Evolutionary conservation across 352 stramenopile genomes (phyloP), one percentile per base, ranked within the genome.

Genomic region (Phytophthora vignae): DNA sequence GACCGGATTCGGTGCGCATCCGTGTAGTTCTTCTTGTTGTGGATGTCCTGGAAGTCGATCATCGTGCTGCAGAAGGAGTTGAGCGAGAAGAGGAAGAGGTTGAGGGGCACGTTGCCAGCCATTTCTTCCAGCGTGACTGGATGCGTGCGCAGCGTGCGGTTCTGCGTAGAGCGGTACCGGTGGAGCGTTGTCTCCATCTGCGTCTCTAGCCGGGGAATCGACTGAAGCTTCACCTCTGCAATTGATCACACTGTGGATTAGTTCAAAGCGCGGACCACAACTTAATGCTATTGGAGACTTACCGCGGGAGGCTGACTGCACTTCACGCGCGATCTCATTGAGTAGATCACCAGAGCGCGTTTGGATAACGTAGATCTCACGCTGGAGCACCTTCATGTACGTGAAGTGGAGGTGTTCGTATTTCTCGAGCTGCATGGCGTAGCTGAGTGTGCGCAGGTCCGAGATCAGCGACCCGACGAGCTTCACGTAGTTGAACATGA

Each of bases 31-130:
- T 91, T 92, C 22, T 74, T 76, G 73, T 94, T 94, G 73, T 90
- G 81, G 1, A 60, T 75, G 14, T 80, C 73, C 60, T 92, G 81
- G 69, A 93, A 94, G 29, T 78, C 74, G 55, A 93, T 81, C 33
- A 94, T 72, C n/a, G 84, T 91, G 49, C 77, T 84, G 77, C 87
- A 94, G 61, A 93, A 91, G 14, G 87, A 93, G 59, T 94, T 87
- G 48, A 94, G 74, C 46, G 87, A 93, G 57, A 93, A 94, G 10
- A 93, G 70, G 71, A 94, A 93, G 0, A 93, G 71, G 58, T 92
- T 92, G n/a, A 94, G 76, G 2, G 84, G 87, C 11, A 94, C 81
- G 55, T 94, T 94, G 21, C 84, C 84, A 49, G 85, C 77, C 44
- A 94, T 83, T 54, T 94, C 82, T 40, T 90, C 84, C 5, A 78